Conservation (phyloP, 2,329 filamentous ascomycete genomes). For the Pyrenochaeta sp. region DNA sequence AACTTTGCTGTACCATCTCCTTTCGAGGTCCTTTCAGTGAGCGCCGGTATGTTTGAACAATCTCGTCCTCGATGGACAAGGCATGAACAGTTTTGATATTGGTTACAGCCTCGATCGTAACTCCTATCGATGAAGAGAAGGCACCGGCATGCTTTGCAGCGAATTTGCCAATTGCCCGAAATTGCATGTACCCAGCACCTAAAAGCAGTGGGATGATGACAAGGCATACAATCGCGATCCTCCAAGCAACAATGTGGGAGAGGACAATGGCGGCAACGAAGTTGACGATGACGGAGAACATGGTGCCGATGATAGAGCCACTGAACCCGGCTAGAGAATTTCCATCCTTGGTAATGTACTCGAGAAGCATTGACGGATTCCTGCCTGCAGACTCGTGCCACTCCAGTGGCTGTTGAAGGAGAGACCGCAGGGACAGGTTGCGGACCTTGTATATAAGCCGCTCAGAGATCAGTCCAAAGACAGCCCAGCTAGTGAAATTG, state of each 20-base stretch:
- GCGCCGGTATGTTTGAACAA: slow-evolving; percentile 53
- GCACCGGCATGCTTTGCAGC: slow-evolving; percentile 63
- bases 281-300: slow-evolving; percentile 73
- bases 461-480: slow-evolving; percentile 68
- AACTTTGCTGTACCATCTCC: slow-evolving; percentile 58
- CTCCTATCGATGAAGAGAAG: slow-evolving; percentile 59
- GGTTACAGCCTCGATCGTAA: slow-evolving; percentile 60
- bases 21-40: slow-evolving; percentile 57
- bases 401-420: slow-evolving; percentile 71
- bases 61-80: slow-evolving; percentile 60
- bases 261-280: slow-evolving; percentile 72
- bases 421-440: slow-evolving; percentile 68
- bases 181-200: slow-evolving; percentile 72
- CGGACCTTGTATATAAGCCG: slow-evolving; percentile 70
- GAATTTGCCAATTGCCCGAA: slow-evolving; percentile 66
- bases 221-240: slow-evolving; percentile 75
- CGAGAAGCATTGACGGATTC: slow-evolving; percentile 68
- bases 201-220: slow-evolving; percentile 73
- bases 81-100: slow-evolving; percentile 62
- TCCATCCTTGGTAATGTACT: slow-evolving; percentile 73
- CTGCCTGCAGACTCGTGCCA: slow-evolving; percentile 74
- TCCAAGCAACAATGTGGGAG: slow-evolving; percentile 77
- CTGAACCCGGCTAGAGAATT: slow-evolving; percentile 72
- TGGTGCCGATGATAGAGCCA: slow-evolving; percentile 73
- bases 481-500: slow-evolving; percentile 66